Evolutionary conservation across 2,329 filamentous ascomycete genomes (phyloP), one percentile per base, ranked within the genome.

Genomic region (Claviceps monticola): DNA sequence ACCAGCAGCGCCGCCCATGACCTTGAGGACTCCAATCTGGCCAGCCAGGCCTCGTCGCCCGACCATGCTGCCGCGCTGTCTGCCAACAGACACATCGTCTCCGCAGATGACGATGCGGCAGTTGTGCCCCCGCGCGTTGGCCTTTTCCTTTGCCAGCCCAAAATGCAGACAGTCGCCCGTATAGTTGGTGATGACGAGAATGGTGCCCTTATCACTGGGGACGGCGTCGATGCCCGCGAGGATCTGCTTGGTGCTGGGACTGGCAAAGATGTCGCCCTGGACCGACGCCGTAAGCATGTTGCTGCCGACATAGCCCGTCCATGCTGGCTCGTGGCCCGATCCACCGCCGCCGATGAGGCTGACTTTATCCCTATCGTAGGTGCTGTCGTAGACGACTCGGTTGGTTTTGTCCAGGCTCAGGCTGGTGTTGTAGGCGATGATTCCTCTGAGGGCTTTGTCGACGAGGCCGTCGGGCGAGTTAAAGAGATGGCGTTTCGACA

Each of bases 101-200:
- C 78, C 79, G 54, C 79, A 81, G 55, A 81, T 75, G 53, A 82
- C 73, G 62, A 82, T 76, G 52, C 71, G 68, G 56, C 76, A 76
- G 49, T 68, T 71, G 56, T 75, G 73, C 17, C 78, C 78, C 21
- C 67, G 69, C 5, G 76, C 75, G 47, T 72, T 72, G 39, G 74
- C 79, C 63, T 74, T 79, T 57, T 79, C 78, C 49, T 74, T 74
- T 2, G 79, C 79, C 13, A 82, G 65, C 1, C 78, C 78, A 56
- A 81, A 80, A 60, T 82, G 79, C 54, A 82, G 66, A 53, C 79
- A 79, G 62, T 82, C 79, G 46, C 79, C 79, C 0, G 79, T 82
- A 62, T 83, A 82, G 64, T 84, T 84, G 46, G 78, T 82, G 54
- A 82, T 74, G 48, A 83, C 74, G 1, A 83, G 67, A 47, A 83